These are phyloP conservation scores for Clonostachys rosea DNA, from an alignment of 2,329 filamentous ascomycete species.

Conservation along the genomic window DNA sequence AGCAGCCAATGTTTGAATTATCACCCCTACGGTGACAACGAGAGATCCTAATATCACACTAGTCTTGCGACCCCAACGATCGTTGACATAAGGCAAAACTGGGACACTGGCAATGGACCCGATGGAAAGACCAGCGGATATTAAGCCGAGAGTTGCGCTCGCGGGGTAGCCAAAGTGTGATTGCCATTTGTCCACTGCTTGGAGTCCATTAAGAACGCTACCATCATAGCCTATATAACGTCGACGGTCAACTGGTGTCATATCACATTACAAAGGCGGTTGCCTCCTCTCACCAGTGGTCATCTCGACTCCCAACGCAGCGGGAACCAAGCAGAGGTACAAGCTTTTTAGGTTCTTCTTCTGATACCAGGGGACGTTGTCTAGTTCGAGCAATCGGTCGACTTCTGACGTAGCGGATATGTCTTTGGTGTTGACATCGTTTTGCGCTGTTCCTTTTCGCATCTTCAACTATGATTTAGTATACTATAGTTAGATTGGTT, in stretches of 20 bases:
- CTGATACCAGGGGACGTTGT: constrained; percentile 45
- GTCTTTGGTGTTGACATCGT: too few relatives aligned
- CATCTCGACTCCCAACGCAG: constrained; percentile 43
- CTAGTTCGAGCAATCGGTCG: constrained; percentile 14
- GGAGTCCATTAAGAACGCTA: too few relatives aligned
- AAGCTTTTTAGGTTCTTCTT: constrained; percentile 54
- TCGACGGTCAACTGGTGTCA: constrained; percentile 42
- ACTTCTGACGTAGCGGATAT: too few relatives aligned
- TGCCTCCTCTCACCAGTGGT: constrained; percentile 22
- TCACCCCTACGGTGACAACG: constrained; percentile 46
- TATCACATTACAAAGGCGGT: too few relatives aligned
- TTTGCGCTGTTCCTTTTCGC: too few relatives aligned
- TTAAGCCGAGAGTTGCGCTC: constrained; percentile 44
- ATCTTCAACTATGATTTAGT: too few relatives aligned
- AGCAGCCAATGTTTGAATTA: constrained; percentile 35
- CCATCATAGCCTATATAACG: constrained; percentile 29
- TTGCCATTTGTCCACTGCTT: constrained; percentile 12
- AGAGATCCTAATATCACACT: constrained; percentile 48
- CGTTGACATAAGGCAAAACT: constrained; percentile 32
- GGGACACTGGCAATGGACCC: constrained; percentile 51
- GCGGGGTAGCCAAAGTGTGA: constrained; percentile 24
- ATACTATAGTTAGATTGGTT: too few relatives aligned
- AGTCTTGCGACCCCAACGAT: constrained; percentile 47
- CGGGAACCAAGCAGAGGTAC: constrained; percentile 52
- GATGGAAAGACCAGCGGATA: constrained; percentile 52